These are phyloP conservation scores for Closterium sp. DNA, from an alignment of 139 green algal species.

Conservation along the genomic window DNA sequence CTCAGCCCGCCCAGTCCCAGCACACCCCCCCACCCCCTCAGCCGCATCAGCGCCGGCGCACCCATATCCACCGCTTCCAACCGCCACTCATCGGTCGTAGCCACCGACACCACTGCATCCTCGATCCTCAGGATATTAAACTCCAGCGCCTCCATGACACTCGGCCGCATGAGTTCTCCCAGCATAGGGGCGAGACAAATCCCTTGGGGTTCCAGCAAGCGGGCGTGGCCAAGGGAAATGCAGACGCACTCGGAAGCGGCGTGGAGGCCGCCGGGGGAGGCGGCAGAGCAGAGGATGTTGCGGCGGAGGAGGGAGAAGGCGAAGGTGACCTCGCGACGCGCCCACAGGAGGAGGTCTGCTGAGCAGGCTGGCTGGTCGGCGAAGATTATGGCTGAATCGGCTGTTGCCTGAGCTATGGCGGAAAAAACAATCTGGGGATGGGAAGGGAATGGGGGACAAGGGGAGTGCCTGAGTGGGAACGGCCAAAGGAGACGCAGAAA, in stretches of 20 bases:
- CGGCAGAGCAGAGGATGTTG: slow-evolving; percentile 23
- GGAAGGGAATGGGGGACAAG: too few species aligned
- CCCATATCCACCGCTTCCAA: neutral
- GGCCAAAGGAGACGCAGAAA: too few species aligned
- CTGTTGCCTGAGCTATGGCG: neutral
- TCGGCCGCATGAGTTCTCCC: neutral
- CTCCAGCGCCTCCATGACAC: slow-evolving; percentile 6
- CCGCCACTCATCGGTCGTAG: neutral
- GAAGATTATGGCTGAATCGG: slow-evolving; percentile 21
- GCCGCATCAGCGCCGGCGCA: neutral
- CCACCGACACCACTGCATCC: neutral
- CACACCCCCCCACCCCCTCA: neutral
- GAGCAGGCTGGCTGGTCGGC: neutral
- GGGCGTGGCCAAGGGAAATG: slow-evolving; percentile 4
- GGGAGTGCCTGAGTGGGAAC: too few species aligned
- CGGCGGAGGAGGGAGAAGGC: slow-evolving; percentile 4
- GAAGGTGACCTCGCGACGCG: neutral
- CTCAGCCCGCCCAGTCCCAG: neutral
- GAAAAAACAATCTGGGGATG: neutral
- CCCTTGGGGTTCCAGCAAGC: slow-evolving; percentile 7
- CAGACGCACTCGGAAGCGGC: slow-evolving; percentile 22
- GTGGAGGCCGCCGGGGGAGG: slow-evolving; percentile 7
- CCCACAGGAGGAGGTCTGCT: slow-evolving; percentile 22
- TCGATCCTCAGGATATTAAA: slow-evolving; percentile 5
- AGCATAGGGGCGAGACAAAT: neutral